Percentiles rank a stretch among this genome's conserved stretches.
phyloP scores from a whole-genome alignment of 768 basidiomycete genomes.

The Tylopilus subfusipes region DNA sequence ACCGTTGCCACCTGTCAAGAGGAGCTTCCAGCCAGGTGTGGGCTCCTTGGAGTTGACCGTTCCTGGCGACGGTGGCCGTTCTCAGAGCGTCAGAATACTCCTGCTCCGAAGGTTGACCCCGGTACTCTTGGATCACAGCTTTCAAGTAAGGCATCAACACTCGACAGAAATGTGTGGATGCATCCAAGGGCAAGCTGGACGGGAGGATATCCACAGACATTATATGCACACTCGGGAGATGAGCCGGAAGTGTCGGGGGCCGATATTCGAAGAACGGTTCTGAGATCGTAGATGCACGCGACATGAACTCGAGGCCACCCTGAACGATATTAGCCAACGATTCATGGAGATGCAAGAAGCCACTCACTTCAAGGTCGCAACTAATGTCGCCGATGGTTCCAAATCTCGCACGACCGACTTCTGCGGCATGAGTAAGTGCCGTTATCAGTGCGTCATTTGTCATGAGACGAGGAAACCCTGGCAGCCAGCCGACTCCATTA shows the following conservation, averaged over 20 bases:
- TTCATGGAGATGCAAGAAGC: not conserved
- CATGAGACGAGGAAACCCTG: constrained; percentile 76
- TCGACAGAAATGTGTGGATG: constrained; percentile 71
- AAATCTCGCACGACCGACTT: constrained; percentile 54
- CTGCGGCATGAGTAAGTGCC: constrained; percentile 47
- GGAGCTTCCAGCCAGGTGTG: constrained; percentile 59
- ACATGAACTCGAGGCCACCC: constrained; percentile 85
- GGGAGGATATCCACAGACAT: constrained; percentile 94
- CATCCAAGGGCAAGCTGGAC: constrained; percentile 76
- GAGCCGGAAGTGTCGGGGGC: constrained; percentile 38
- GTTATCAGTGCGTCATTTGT: constrained; percentile 55
- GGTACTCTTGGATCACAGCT: constrained; percentile 46
- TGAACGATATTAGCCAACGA: constrained; percentile 22
- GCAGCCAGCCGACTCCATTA: constrained; percentile 84
- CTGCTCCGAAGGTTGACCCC: constrained; percentile 24
- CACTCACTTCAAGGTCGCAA: constrained; percentile 73
- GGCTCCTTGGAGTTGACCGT: constrained; percentile 49
- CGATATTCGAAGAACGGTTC: constrained; percentile 63
- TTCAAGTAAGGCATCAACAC: constrained; percentile 67
- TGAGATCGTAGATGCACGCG: constrained; percentile 72
- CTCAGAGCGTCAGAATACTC: constrained; percentile 45
- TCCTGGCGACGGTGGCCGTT: constrained; percentile 66
- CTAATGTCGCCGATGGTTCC: constrained; percentile 82
- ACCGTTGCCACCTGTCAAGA: constrained; percentile 43
- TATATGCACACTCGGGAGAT: constrained; percentile 62